Base-by-base conservation (phyloP, 1,139 yeast genomes). In the Yamadazyma jaroonii region DNA sequence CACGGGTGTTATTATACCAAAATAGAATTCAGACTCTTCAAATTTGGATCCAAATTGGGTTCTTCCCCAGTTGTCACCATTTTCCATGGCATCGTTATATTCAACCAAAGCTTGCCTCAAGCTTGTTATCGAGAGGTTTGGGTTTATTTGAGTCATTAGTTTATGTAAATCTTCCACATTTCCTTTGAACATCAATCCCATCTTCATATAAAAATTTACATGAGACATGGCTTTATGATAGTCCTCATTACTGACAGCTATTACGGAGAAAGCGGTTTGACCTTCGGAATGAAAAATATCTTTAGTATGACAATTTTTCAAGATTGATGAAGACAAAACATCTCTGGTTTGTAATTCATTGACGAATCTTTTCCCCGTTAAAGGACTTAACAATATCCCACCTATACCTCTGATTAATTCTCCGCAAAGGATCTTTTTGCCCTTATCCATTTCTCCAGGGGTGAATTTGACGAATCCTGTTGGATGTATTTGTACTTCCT, bases 331-430 rank as follows among this genome's bases (percentile, higher is more conserved):
- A n/a, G 67, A 57, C 1, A 64, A 64, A 7, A 32, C 40, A 38
- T 65, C 71, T 42, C 72, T 50, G 2, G 70, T 62, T n/a, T 43
- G 39, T 27, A 65, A 44, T 41, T 66, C 72, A 42, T 66, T 56
- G n/a, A 59, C 55, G 46, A 65, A 65, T 32, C 72, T 45, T 25
- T 47, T 37, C 2, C 70, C 70, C 3, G 61, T 51, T 4, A 34
- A 36, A 0, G 68, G 64, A 9, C 62, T 55, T 3, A 66, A 39
- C 25, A 66, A 48, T n/a, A 66, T 50, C 2, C 68, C 72, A 1
- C 72, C 72, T 33, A 64, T 61, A 4, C 69, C 68, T 37, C 72
- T 44, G 9, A 66, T 41, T 8, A 66, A 42, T 40, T 64, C 72
- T 1, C 70, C 72, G 49, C 72, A 64, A 12, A 66, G 48, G 39